Base-by-base conservation (phyloP, 345 rosid species). In the Isatis tinctoria region DNA sequence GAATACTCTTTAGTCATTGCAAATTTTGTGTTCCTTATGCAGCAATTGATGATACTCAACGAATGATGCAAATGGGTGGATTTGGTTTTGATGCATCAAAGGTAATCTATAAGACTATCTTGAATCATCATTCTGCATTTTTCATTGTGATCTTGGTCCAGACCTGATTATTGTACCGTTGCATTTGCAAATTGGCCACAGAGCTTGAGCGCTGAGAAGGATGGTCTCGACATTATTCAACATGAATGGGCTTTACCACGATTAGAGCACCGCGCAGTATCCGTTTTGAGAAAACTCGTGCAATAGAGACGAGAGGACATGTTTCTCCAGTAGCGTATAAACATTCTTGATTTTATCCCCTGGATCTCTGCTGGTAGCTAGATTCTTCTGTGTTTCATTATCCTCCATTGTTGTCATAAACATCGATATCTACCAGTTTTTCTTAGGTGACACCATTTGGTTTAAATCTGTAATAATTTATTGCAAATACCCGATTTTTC, bases 11-110 rank as follows among this genome's bases (percentile, higher is more conserved):
- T n/a, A 26, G 17, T 61, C 69, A 37, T 36, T 66, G 33, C 20
- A 65, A 32, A 30, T 54, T 54, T 32, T 61, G 3, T 76, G 60
- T 69, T 70, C 52, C 53, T 11, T 59, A 52, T 81, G 85, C 89
- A 91, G 98, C 97, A 43, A 85, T 74, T 51, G 97, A 94, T 69
- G 97, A 90, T 63, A 90, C 97, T 0, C 97, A 90, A 70, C 83
- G 91, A 6, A 92, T 95, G 99, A 95, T 95, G 99, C 99, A 95
- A 87, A 95, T 92, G 97, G 81, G 97, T 81, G 99, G 99, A 6
- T 88, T 95, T 83, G 99, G 99, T 73, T 76, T 87, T 47, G 96
- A 94, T 77, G 91, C 98, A 24, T 24, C 91, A 67, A 91, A 85
- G 93, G 98, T 94, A 27, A 86, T 8, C 8, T 40, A 27, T 11